Evolutionary conservation across 2,329 filamentous ascomycete species (phyloP).

Genomic region (Trichoderma oligosporum): DNA sequence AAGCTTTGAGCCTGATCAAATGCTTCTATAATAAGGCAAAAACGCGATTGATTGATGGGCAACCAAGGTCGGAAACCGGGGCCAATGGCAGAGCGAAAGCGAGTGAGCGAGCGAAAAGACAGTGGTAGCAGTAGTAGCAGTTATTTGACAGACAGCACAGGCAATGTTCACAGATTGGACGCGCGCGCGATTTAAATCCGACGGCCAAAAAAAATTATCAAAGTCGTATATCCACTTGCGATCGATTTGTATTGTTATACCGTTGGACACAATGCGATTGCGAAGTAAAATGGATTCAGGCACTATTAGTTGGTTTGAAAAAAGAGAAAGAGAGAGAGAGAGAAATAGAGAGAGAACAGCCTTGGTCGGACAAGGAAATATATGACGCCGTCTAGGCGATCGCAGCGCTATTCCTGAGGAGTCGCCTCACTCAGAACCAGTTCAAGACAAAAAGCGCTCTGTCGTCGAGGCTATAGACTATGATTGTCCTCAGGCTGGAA

Average conservation of each 20-base stretch:
- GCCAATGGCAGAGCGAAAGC: conserved; percentile 10
- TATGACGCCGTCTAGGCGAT: conserved; percentile 3
- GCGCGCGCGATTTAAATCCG: conserved; percentile 3
- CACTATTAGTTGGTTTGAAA: conserved; percentile 4
- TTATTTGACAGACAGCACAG: conserved; percentile 14
- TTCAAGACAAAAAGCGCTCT: neutral
- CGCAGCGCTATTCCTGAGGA: conserved; percentile 8
- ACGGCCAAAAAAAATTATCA: conserved; percentile 3
- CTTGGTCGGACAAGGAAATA: neutral
- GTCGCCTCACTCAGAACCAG: conserved; percentile 12
- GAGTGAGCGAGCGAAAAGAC: conserved; percentile 9
- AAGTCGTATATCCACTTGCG: conserved; percentile 5
- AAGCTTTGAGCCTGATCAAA: neutral
- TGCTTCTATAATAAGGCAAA: neutral
- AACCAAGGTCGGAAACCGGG: neutral
- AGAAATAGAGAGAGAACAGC: conserved; percentile 2
- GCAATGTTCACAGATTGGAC: conserved; percentile 16
- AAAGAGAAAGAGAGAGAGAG: neutral
- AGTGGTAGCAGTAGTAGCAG: conserved; percentile 1
- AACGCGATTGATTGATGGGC: conserved; percentile 6
- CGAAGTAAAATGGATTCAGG: neutral
- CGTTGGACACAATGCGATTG: conserved; percentile 11
- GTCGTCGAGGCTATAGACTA: neutral
- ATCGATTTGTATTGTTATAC: conserved; percentile 7
- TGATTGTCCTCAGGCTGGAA: conserved; percentile 9